Conservation (phyloP, 768 basidiomycete genomes). For the Phlebiopsis flavidoalba region DNA sequence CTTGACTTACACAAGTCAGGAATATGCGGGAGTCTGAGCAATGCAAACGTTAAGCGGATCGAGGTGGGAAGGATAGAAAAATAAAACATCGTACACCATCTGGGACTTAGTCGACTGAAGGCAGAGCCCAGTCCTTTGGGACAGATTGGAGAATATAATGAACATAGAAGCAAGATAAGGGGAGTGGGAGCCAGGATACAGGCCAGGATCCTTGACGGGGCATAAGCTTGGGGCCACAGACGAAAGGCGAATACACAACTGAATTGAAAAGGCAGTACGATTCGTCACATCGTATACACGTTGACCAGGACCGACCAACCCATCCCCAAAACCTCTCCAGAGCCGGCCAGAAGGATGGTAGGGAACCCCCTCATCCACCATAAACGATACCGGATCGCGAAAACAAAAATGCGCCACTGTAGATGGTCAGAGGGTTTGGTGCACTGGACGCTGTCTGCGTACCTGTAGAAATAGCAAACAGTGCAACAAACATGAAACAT, state of each 20-base stretch:
- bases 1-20: slow-evolving; percentile 26
- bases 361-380: slow-evolving; percentile 33
- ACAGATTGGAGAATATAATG: slow-evolving; percentile 47
- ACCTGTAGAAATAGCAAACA: slow-evolving; percentile 28
- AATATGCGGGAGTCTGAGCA: slow-evolving; percentile 39
- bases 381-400: slow-evolving; percentile 24
- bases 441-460: neutral
- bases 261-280: slow-evolving; percentile 34
- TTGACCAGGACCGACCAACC: slow-evolving; percentile 31
- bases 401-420: slow-evolving; percentile 17
- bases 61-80: neutral
- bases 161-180: slow-evolving; percentile 58
- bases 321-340: slow-evolving; percentile 34
- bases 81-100: slow-evolving; percentile 33
- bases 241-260: slow-evolving; percentile 20
- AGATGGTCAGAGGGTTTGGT: neutral
- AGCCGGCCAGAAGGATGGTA: slow-evolving; percentile 27
- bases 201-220: neutral
- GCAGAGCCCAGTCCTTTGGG: slow-evolving; percentile 35
- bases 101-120: slow-evolving; percentile 43
- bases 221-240: neutral
- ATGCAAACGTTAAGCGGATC: neutral
- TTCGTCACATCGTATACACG: slow-evolving; percentile 15
- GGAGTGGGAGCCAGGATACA: slow-evolving; percentile 49
- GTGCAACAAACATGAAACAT: slow-evolving; percentile 29